These are phyloP conservation scores for Rhodosporidiobolus sp. DNA, from an alignment of 768 basidiomycete genomes.

Conservation along the genomic window DNA sequence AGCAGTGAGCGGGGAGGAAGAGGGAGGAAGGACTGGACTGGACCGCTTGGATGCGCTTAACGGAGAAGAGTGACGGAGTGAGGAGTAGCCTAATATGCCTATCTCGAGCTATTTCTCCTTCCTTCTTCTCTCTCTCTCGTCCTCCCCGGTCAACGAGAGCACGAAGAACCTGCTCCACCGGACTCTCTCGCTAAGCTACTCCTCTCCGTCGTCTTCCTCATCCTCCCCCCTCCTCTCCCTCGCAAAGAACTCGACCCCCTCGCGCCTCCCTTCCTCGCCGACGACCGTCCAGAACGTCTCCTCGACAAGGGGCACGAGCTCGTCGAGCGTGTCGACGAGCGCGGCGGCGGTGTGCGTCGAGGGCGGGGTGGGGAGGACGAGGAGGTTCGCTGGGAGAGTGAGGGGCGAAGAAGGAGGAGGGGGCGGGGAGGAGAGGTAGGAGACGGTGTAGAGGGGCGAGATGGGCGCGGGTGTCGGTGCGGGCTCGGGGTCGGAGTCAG, in stretches of 20 bases:
- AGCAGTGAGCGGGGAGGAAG: too few relatives aligned
- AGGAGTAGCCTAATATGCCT: too few relatives aligned
- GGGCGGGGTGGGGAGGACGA: constrained; percentile 4
- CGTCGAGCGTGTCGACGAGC: constrained; percentile 17
- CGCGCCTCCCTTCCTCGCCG: constrained; percentile 24
- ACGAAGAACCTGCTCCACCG: too few relatives aligned
- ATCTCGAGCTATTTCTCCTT: too few relatives aligned
- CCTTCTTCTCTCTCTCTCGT: too few relatives aligned
- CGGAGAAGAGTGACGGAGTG: too few relatives aligned
- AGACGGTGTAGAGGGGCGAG: constrained; percentile 14
- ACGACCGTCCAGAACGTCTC: constrained; percentile 33
- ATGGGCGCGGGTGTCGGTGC: background rate
- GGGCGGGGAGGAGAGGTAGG: background rate
- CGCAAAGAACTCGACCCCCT: constrained; percentile 38
- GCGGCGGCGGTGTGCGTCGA: background rate
- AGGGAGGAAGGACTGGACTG: too few relatives aligned
- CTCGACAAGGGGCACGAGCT: background rate
- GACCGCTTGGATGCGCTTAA: too few relatives aligned
- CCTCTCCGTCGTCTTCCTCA: constrained; percentile 3
- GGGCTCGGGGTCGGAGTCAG: too few relatives aligned
- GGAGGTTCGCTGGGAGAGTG: constrained; percentile 24
- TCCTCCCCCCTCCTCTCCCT: background rate
- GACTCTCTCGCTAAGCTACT: too few relatives aligned
- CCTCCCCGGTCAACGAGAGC: too few relatives aligned
- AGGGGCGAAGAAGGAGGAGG: background rate